Percentiles rank a stretch among this genome's conserved stretches.
phyloP scores from a whole-genome alignment of 495 filamentous ascomycete species.

The Penicillium ucsense region DNA sequence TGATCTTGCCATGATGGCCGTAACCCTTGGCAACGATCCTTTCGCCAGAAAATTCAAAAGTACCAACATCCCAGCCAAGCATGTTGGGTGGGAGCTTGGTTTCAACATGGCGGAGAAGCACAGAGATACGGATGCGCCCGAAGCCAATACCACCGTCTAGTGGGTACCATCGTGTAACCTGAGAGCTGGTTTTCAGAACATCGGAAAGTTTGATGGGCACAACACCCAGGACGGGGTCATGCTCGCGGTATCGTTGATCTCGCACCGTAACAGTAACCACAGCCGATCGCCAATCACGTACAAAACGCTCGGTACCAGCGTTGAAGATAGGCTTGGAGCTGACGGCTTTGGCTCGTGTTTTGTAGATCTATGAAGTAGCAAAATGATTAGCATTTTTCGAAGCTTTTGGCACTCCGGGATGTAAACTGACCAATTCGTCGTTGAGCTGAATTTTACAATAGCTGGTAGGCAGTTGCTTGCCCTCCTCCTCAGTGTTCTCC shows the following conservation, averaged over 20 bases:
- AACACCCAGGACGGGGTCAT: conserved; percentile 89
- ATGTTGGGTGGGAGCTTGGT: conserved; percentile 69
- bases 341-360: conserved; percentile 81
- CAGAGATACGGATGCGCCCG: conserved; percentile 78
- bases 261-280: conserved; percentile 82
- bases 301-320: conserved; percentile 85
- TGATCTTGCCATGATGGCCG: conserved; percentile 51
- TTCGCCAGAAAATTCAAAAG: conserved; percentile 72
- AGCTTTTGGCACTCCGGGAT: neutral
- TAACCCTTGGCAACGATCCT: conserved; percentile 53
- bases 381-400: neutral
- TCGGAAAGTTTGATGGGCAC: conserved; percentile 82
- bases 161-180: conserved; percentile 63
- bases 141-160: conserved; percentile 66
- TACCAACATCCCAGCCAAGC: conserved; percentile 88
- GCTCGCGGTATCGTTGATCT: conserved; percentile 78
- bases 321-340: conserved; percentile 95
- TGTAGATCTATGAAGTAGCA: conserved; percentile 48
- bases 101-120: conserved; percentile 81
- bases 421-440: conserved; percentile 58
- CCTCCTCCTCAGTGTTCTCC: conserved; percentile 70
- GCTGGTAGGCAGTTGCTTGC: conserved; percentile 67
- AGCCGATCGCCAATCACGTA: conserved; percentile 86
- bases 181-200: conserved; percentile 73
- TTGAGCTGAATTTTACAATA: conserved; percentile 90